phyloP scores from a whole-genome alignment of 352 stramenopile species.

The Phytophthora podocarpi region DNA sequence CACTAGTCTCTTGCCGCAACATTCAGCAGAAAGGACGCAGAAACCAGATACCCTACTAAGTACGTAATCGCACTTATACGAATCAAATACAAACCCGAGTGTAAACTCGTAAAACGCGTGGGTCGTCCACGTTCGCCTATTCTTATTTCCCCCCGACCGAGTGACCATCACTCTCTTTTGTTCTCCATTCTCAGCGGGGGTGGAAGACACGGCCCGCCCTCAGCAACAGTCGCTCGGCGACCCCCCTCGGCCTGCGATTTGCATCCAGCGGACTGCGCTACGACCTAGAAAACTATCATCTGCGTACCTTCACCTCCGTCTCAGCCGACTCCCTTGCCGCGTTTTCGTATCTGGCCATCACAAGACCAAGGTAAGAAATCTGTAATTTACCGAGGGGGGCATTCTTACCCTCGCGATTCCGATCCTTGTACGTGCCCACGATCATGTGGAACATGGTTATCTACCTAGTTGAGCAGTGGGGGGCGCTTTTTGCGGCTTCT shows the following conservation, averaged over 20 bases:
- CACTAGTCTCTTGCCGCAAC: too few species aligned
- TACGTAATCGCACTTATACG: conserved; percentile 17
- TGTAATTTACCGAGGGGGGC: conserved; percentile 41
- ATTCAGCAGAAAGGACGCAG: too few species aligned
- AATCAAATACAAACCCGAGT: not conserved
- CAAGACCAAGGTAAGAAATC: conserved; percentile 45
- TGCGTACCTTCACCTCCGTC: conserved; percentile 17
- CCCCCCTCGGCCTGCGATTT: conserved; percentile 20
- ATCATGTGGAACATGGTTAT: not conserved
- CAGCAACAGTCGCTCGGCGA: conserved; percentile 29
- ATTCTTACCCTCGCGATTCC: not conserved
- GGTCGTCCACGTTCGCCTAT: conserved; percentile 12
- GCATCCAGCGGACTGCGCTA: conserved; percentile 9
- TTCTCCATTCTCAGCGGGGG: conserved; percentile 5
- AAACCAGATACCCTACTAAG: too few species aligned
- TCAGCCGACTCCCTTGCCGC: conserved; percentile 10
- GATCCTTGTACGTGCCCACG: not conserved
- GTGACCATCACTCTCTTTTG: conserved; percentile 42
- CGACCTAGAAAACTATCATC: conserved; percentile 42
- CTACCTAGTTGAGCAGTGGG: not conserved
- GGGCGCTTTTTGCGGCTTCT: conserved; percentile 1
- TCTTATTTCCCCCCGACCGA: conserved; percentile 17
- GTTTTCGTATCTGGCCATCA: conserved; percentile 25
- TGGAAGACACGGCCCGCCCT: conserved; percentile 23
- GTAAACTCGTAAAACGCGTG: not conserved